Conservation (phyloP, 2,329 filamentous ascomycete genomes). For the Colletotrichum lentis region DNA sequence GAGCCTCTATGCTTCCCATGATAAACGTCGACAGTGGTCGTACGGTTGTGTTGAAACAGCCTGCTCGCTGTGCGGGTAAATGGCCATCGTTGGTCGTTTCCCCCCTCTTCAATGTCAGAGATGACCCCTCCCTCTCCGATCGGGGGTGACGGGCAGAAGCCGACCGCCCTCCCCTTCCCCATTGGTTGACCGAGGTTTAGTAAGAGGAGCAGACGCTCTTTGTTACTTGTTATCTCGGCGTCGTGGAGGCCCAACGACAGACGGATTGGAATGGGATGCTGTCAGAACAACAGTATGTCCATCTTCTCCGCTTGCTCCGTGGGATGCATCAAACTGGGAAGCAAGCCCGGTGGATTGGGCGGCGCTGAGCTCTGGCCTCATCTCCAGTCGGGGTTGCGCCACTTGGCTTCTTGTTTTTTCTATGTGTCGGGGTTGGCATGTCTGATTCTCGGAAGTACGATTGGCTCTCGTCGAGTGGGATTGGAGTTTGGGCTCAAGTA, state of each 20-base stretch:
- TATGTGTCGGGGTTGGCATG: slow-evolving; percentile 29
- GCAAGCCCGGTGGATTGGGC: slow-evolving; percentile 7
- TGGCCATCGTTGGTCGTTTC: not conserved
- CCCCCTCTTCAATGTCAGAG: not conserved
- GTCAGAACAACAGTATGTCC: not conserved
- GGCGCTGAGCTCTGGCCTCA: slow-evolving; percentile 16
- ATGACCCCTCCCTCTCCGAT: not conserved
- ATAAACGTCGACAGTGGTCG: slow-evolving; percentile 15
- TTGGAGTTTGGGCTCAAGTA: slow-evolving; percentile 24
- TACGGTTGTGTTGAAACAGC: slow-evolving; percentile 32
- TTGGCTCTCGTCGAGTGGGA: slow-evolving; percentile 34
- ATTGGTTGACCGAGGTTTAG: not conserved
- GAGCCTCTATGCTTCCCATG: slow-evolving; percentile 6
- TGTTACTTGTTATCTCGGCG: not conserved
- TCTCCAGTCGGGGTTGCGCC: slow-evolving; percentile 29
- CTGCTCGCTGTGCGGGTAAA: not conserved
- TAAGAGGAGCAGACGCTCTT: not conserved
- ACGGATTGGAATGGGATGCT: slow-evolving; percentile 3
- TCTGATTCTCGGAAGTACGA: slow-evolving; percentile 21
- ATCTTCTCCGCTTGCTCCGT: slow-evolving; percentile 10
- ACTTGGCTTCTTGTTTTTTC: slow-evolving; percentile 21
- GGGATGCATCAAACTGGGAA: not conserved
- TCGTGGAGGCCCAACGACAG: not conserved
- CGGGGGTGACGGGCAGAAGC: not conserved
- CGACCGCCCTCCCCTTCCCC: not conserved